phyloP scores from a whole-genome alignment of 768 basidiomycete species.

The Suillus subalutaceus region DNA sequence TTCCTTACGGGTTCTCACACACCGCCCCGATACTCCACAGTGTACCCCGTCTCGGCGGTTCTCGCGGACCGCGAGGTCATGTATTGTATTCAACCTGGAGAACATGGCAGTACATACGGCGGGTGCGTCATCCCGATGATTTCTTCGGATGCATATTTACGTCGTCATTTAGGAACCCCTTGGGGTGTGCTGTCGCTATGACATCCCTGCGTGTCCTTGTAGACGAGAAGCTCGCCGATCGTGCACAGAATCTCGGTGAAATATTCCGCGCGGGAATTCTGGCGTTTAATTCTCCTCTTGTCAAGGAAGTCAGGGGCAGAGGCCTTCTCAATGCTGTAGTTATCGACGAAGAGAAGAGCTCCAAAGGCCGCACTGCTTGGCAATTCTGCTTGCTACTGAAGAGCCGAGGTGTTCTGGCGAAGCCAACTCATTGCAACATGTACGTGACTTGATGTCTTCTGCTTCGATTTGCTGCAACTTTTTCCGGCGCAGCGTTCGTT shows the following conservation, averaged over 20 bases:
- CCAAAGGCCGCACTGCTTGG: constrained; percentile 87
- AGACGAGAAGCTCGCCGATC: constrained; percentile 82
- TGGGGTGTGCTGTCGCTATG: constrained; percentile 95
- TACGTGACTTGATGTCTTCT: constrained; percentile 41
- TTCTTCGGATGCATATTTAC: background rate
- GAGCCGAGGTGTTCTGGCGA: constrained; percentile 89
- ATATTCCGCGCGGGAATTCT: constrained; percentile 71
- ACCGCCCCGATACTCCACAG: constrained; percentile 38
- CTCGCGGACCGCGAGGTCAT: constrained; percentile 90
- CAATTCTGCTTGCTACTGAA: constrained; percentile 92
- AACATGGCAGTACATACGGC: constrained; percentile 96
- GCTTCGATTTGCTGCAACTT: constrained; percentile 1
- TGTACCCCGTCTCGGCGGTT: constrained; percentile 96
- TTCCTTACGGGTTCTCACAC: constrained; percentile 15
- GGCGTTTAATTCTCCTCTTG: constrained; percentile 67
- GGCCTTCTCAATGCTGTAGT: constrained; percentile 94
- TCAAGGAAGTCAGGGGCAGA: constrained; percentile 79
- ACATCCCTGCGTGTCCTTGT: constrained; percentile 90
- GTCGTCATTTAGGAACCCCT: constrained; percentile 67
- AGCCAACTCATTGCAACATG: constrained; percentile 96
- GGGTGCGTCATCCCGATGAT: constrained; percentile 55
- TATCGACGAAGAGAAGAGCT: constrained; percentile 82
- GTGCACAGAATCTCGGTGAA: constrained; percentile 78
- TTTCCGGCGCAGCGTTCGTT: constrained; percentile 71
- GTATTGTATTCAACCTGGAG: constrained; percentile 92